These are phyloP conservation scores for Microsporum ferrugineum DNA, from an alignment of 2,329 filamentous ascomycete species.

Conservation along the genomic window DNA sequence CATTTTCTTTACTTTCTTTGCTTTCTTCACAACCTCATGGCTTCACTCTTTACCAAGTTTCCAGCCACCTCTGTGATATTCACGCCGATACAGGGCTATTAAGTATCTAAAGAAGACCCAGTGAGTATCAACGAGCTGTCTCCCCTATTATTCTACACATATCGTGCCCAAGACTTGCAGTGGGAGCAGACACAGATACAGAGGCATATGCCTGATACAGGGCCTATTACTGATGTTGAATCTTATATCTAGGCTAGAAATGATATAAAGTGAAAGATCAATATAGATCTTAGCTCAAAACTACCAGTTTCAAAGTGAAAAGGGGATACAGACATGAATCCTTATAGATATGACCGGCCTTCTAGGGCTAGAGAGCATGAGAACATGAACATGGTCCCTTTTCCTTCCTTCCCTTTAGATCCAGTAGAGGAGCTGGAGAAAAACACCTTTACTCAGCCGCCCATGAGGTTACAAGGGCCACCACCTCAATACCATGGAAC, in stretches of 20 bases:
- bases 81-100: background rate
- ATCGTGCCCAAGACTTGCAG: background rate
- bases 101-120: background rate
- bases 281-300: background rate
- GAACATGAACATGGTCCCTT: background rate
- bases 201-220: background rate
- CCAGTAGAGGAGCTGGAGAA: background rate
- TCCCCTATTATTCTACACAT: background rate
- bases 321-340: background rate
- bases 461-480: background rate
- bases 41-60: background rate
- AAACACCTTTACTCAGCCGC: background rate
- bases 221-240: background rate
- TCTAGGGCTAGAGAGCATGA: background rate
- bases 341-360: background rate
- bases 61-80: background rate
- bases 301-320: background rate
- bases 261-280: background rate
- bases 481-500: background rate
- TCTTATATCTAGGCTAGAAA: background rate
- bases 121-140: background rate
- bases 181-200: background rate
- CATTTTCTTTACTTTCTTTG: background rate
- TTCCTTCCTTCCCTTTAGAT: background rate
- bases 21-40: background rate